Evolutionary conservation across 2,329 filamentous ascomycete genomes (phyloP).

Genomic region (Fusarium transvaalense): DNA sequence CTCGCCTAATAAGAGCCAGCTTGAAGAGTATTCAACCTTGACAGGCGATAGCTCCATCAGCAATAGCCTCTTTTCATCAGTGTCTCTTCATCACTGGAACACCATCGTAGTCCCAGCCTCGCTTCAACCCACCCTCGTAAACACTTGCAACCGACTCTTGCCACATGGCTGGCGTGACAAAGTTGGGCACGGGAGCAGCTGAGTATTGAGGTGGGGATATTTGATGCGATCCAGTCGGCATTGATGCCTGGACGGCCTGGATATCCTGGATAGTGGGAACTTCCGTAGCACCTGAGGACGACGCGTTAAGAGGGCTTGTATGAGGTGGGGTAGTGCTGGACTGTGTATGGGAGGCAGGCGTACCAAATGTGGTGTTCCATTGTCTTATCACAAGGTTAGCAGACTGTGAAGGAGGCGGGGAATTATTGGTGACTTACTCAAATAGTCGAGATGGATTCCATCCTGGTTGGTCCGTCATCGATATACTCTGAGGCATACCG

Average conservation of each 20-base stretch:
- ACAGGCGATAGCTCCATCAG: constrained; percentile 13
- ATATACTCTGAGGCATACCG: constrained; percentile 66
- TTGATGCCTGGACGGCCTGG: constrained; percentile 60
- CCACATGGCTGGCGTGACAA: constrained; percentile 80
- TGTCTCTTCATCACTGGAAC: constrained; percentile 52
- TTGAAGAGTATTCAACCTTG: constrained; percentile 23
- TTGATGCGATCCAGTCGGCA: constrained; percentile 61
- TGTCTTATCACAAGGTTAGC: constrained; percentile 72
- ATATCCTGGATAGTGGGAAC: constrained; percentile 67
- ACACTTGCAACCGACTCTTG: constrained; percentile 78
- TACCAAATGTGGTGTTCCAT: constrained; percentile 95
- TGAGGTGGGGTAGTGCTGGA: constrained; percentile 55
- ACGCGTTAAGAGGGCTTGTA: constrained; percentile 65
- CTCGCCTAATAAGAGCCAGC: constrained; percentile 25
- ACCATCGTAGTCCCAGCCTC: constrained; percentile 69
- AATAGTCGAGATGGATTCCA: constrained; percentile 93
- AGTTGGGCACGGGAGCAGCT: constrained; percentile 66
- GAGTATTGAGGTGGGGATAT: constrained; percentile 66
- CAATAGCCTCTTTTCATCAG: constrained; percentile 20
- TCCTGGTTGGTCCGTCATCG: constrained; percentile 71
- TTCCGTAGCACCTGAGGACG: constrained; percentile 67
- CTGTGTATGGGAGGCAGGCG: constrained; percentile 59
- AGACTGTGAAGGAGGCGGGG: not conserved
- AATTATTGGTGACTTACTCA: constrained; percentile 74
- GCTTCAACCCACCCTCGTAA: constrained; percentile 74